phyloP scores from a whole-genome alignment of 495 filamentous ascomycete species.

The Trichoderma gamsii region DNA sequence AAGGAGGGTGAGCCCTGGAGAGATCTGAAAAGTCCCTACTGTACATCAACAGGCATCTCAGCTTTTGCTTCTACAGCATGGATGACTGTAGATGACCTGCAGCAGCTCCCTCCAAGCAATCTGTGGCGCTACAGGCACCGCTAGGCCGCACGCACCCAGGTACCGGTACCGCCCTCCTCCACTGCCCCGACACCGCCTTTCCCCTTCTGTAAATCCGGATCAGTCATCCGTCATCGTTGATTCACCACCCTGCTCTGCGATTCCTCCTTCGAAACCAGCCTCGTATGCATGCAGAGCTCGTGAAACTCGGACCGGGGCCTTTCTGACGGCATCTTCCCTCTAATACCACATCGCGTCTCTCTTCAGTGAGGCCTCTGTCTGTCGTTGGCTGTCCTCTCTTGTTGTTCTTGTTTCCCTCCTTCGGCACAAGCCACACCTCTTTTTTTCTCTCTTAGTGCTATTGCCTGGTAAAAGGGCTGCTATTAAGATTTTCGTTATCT shows the following conservation, averaged over 20 bases:
- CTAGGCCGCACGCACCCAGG: neutral
- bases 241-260: conserved; percentile 5
- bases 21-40: no score
- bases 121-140: neutral
- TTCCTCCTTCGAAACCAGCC: conserved; percentile 11
- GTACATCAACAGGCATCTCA: no score
- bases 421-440: neutral
- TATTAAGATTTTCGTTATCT: neutral
- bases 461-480: neutral
- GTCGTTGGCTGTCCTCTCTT: neutral
- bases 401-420: neutral
- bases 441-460: neutral
- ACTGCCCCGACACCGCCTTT: neutral
- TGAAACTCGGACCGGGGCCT: conserved; percentile 2
- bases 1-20: no score
- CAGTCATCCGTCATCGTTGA: conserved; percentile 10
- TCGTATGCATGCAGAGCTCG: conserved; percentile 4
- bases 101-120: no score
- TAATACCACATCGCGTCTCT: neutral
- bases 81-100: no score
- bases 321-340: neutral
- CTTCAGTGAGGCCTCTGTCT: neutral
- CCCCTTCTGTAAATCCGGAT: neutral
- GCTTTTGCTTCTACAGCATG: no score
- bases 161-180: neutral